Evolutionary conservation across 2,329 filamentous ascomycete genomes (phyloP).

Genomic region (Magnaporthiopsis rhizophila): DNA sequence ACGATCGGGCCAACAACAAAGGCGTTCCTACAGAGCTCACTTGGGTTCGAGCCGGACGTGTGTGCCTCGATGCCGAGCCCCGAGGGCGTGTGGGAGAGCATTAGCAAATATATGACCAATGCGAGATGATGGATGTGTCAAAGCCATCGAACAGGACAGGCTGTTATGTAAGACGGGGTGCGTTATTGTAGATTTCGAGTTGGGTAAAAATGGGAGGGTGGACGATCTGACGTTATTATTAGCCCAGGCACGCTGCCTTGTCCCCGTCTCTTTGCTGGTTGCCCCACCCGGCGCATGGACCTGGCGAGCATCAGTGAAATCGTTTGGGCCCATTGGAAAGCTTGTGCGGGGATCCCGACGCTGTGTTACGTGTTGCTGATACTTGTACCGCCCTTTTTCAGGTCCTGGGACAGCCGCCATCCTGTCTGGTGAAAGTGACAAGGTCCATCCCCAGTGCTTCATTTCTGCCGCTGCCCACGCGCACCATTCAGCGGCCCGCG

Average conservation of each 20-base stretch:
- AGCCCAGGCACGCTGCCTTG: too few relatives aligned
- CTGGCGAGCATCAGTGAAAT: background rate
- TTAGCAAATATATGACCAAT: constrained; percentile 37
- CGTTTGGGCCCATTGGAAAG: too few relatives aligned
- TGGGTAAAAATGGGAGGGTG: too few relatives aligned
- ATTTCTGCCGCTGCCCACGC: too few relatives aligned
- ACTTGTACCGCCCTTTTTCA: background rate
- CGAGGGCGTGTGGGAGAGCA: constrained; percentile 65
- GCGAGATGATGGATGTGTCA: constrained; percentile 6
- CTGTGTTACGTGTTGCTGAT: background rate
- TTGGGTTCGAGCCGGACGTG: constrained; percentile 65
- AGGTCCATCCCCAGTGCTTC: too few relatives aligned
- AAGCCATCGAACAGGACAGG: background rate
- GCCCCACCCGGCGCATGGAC: background rate
- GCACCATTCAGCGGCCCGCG: too few relatives aligned
- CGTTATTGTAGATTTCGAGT: too few relatives aligned
- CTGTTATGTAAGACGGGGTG: background rate
- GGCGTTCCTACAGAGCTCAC: constrained; percentile 58
- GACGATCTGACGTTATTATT: too few relatives aligned
- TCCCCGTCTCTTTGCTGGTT: background rate
- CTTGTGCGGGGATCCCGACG: too few relatives aligned
- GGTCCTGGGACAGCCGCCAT: too few relatives aligned
- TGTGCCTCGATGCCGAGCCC: constrained; percentile 77
- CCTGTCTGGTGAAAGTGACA: too few relatives aligned
- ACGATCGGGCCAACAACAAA: constrained; percentile 93